phyloP scores from a whole-genome alignment of 192 early-diverging fungal genomes.

The Dissophora ornata region DNA sequence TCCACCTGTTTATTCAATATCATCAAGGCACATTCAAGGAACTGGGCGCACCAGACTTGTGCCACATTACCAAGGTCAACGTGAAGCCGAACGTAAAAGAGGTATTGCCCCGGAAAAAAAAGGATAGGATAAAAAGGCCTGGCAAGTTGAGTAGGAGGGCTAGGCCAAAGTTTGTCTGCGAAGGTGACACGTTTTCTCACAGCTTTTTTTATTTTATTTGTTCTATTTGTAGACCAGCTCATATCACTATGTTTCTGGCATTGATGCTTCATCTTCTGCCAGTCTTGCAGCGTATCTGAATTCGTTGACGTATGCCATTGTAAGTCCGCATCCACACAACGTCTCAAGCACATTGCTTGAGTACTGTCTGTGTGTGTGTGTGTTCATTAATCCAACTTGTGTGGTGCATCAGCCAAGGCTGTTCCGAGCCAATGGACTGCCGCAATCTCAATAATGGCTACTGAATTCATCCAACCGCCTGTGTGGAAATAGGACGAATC shows the following conservation, averaged over 20 bases:
- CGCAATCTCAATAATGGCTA: too few species aligned
- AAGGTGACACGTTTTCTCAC: background rate
- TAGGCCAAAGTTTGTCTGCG: too few species aligned
- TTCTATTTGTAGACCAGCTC: constrained; percentile 77
- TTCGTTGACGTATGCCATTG: constrained; percentile 91
- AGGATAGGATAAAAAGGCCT: too few species aligned
- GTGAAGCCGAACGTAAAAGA: constrained; percentile 82
- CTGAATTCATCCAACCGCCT: too few species aligned
- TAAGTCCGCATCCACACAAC: constrained; percentile 32
- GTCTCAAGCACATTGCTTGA: background rate
- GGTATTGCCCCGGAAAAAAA: constrained; percentile 61
- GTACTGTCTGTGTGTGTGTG: background rate
- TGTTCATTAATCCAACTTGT: too few species aligned
- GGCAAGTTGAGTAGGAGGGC: too few species aligned
- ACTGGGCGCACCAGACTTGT: constrained; percentile 97
- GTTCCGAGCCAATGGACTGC: too few species aligned
- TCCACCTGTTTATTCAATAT: background rate
- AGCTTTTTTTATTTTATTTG: background rate
- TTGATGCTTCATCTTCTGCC: constrained; percentile 93
- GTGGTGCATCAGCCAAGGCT: too few species aligned
- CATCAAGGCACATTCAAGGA: constrained; percentile 83
- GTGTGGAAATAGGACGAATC: constrained; percentile 74
- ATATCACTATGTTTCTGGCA: constrained; percentile 83
- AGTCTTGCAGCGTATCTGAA: constrained; percentile 98
- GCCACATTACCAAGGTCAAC: constrained; percentile 95